Percentiles rank a stretch among this genome's conserved stretches.
Conservation (phyloP, 1,284 basidiomycete genomes). For the Vanrija sp. region DNA sequence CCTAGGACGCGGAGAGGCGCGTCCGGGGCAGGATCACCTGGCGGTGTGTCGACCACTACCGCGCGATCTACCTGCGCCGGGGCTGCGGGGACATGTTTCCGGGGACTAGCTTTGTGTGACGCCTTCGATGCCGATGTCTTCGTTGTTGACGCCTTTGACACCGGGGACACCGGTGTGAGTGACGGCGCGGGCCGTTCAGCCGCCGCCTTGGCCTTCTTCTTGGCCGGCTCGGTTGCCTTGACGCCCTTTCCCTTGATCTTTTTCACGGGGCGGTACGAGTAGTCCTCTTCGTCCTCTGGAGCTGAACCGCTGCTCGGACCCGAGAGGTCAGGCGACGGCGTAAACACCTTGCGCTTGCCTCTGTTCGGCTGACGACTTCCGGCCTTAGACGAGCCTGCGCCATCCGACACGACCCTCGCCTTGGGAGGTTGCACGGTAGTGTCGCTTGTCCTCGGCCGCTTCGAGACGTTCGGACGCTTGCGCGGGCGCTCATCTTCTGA, state of each 20-base stretch:
- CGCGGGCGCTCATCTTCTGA: not conserved
- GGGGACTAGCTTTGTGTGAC: not conserved
- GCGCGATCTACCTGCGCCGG: not conserved
- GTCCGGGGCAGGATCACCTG: no score
- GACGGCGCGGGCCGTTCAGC: not conserved
- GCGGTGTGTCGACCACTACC: not conserved
- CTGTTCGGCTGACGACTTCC: slow-evolving; percentile 1
- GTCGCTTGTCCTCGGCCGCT: not conserved
- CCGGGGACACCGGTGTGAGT: not conserved
- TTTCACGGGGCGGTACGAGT: slow-evolving; percentile 15
- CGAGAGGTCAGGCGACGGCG: slow-evolving; percentile 5
- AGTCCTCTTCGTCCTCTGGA: slow-evolving; percentile 24
- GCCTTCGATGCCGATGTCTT: not conserved
- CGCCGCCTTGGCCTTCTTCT: not conserved
- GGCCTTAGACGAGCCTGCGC: not conserved
- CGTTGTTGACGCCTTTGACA: not conserved
- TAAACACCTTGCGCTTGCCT: slow-evolving; percentile 14
- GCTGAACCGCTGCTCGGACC: slow-evolving; percentile 17
- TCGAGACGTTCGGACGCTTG: not conserved
- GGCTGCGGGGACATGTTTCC: no score
- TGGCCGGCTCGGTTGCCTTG: not conserved
- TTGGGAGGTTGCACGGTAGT: not conserved
- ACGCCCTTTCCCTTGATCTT: not conserved
- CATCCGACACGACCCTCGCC: not conserved
- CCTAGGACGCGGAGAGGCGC: slow-evolving; percentile 10